A percentile compares a stretch with the other conserved stretches of the same genome.
Evolutionary conservation across 441 rosid genomes (phyloP).

Genomic region (Cnidoscolus chayamansa): DNA sequence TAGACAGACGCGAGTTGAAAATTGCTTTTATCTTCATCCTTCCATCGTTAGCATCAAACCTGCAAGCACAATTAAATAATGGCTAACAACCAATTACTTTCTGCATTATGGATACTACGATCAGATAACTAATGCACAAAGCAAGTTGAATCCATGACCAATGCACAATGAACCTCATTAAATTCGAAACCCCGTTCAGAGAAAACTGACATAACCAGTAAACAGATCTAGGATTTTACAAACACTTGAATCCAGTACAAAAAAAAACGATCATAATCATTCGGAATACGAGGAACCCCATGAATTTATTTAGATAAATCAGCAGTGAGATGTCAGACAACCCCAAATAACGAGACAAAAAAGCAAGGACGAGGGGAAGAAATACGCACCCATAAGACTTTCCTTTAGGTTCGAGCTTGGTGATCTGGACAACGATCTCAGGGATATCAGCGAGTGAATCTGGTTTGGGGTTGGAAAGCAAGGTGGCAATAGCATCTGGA

Average conservation of each 20-base stretch:
- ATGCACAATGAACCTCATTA: background rate
- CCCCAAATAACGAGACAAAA: background rate
- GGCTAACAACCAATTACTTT: background rate
- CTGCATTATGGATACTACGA: background rate
- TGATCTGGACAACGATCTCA: constrained; percentile 61
- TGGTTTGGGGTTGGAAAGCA: constrained; percentile 57
- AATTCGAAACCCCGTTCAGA: no score
- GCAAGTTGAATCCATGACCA: background rate
- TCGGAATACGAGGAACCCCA: background rate
- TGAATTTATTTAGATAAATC: background rate
- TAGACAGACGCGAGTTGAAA: constrained; percentile 51
- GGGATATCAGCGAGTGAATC: constrained; percentile 49
- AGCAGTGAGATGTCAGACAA: background rate
- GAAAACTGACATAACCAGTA: no score
- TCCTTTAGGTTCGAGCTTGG: constrained; percentile 72
- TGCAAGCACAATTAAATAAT: constrained; percentile 14
- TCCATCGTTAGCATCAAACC: constrained; percentile 79
- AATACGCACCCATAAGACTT: constrained; percentile 58
- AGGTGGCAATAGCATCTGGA: constrained; percentile 50
- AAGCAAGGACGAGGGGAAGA: background rate
- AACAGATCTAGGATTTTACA: background rate
- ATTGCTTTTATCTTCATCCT: constrained; percentile 59
- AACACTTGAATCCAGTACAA: background rate
- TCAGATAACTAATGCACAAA: background rate
- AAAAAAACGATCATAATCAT: background rate